These are phyloP conservation scores for Phytophthora rubi DNA, from an alignment of 352 stramenopile species.

Conservation along the genomic window DNA sequence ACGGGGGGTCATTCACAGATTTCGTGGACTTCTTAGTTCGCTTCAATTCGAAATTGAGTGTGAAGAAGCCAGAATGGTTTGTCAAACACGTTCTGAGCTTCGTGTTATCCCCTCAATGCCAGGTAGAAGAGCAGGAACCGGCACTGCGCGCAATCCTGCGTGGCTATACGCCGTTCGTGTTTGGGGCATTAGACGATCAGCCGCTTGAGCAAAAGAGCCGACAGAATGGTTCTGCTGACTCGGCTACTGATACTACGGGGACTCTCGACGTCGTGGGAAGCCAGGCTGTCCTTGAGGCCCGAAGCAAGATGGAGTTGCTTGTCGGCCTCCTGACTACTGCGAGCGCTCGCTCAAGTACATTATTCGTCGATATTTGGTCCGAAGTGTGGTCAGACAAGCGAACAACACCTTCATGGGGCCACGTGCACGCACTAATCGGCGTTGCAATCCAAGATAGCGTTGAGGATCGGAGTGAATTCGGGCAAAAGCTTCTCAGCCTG, in stretches of 20 bases:
- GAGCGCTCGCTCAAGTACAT: conserved; percentile 25
- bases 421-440: conserved; percentile 47
- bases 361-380: conserved; percentile 59
- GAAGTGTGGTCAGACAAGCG: conserved; percentile 44
- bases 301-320: conserved; percentile 36
- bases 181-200: conserved; percentile 44
- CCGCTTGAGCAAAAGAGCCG: conserved; percentile 18
- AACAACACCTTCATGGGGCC: conserved; percentile 47
- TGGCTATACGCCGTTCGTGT: conserved; percentile 54
- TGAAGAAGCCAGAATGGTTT: conserved; percentile 84
- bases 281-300: conserved; percentile 24
- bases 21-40: conserved; percentile 52
- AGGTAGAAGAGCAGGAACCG: conserved; percentile 33
- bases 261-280: conserved; percentile 32
- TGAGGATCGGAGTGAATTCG: conserved; percentile 24
- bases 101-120: conserved; percentile 45
- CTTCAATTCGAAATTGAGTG: conserved; percentile 54
- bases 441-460: conserved; percentile 23
- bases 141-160: conserved; percentile 44
- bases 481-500: conserved; percentile 32
- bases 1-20: conserved; percentile 32
- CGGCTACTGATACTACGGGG: conserved; percentile 7
- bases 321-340: conserved; percentile 26
- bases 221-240: conserved; percentile 31
- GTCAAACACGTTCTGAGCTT: conserved; percentile 65